Evolutionary conservation across 495 filamentous ascomycete genomes (phyloP), one percentile per base, ranked within the genome.

Genomic region (Astrothelium subdiscretum): DNA sequence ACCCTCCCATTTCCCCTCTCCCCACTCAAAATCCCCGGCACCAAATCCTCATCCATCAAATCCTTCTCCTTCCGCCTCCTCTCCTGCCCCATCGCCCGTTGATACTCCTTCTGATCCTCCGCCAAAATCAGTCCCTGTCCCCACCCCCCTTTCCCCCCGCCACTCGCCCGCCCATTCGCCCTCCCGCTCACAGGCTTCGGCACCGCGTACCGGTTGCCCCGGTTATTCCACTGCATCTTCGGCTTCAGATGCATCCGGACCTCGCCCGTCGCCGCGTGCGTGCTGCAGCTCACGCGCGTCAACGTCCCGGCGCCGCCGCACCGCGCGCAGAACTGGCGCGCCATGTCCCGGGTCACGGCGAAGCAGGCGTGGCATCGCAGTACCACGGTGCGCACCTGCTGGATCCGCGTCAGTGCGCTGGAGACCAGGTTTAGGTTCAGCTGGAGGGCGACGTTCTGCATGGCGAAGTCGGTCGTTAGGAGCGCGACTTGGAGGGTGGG

Each of bases 301-400:
- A 98, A 80, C 0, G 92, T 92, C 12, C 24, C 24, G 10, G 89
- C 80, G 59, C 91, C 88, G 5, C 94, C 94, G 71, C 94, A 98
- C 4, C 86, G 83, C 13, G 89, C 86, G 72, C 94, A 98, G 80
- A 98, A 98, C 70, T 97, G 91, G 77, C 91, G 90, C 63, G 73
- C 77, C 83, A 88, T 92, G 65, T 95, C 85, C 69, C 89, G 90
- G 66, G 86, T 89, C 18, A 89, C 85, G 54, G 84, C 76, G 78
- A 96, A 97, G 77, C 94, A 99, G 59, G 85, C 92, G 74, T 99
- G 92, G 77, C 94, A 99, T 48, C 94, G 86, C 59, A 96, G 80
- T 26, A 97, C 84, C 79, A 88, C 95, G 6, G 88, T 91, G 68
- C 88, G 89, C 27, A 97, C 81, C 59, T 85, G 85, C 35, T 80